Base-by-base conservation (phyloP, 2,329 filamentous ascomycete genomes). In the Cytospora piceae region DNA sequence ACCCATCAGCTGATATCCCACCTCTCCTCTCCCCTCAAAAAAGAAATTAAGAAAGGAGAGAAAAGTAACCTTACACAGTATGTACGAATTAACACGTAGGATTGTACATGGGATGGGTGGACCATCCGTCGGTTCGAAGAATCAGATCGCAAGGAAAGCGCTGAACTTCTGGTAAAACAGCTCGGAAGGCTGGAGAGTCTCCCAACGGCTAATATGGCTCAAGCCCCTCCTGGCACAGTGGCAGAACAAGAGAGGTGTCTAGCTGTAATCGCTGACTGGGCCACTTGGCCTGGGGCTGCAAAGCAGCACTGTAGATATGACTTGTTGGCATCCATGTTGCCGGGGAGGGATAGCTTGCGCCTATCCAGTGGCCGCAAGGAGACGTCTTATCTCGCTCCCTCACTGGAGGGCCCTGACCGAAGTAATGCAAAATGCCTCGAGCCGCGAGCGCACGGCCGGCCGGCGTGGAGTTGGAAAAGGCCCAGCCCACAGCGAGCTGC, bases 361-460 rank as follows among this genome's bases (percentile, higher is more conserved):
- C 39, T 15, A 37, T 37, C 12, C 34, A 37, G 34, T 12, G 34
- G 34, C 34, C 34, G 14, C 34, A 14, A 37, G 9, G 3, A 12
- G 34, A 37, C 34, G 34, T 42, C 39, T 42, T 42, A 42, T 42
- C 39, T 42, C 39, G 20, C 39, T 49, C 46, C 46, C 46, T 49
- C 46, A 24, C 46, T 49, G 46, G 46, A 49, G 46, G 46, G 39
- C 9, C 9, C 34, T 37, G 34, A 37, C 34, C 34, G 46, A 49
- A n/a, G n/a, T 15, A 6, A 12, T 20, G 46, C 46, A 49, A 37
- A 32, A 56, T 56, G 60, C 31, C 20, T 49, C 46, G 60, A 62
- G 52, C 60, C 37, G 52, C 52, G 53, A 31, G 24, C 46, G 60
- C 53, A 56, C 20, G 52, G 59, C 14, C 31, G 52, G 60, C 39